These are phyloP conservation scores for Neofusicoccum sp. DNA, from an alignment of 2,329 filamentous ascomycete genomes.

Conservation along the genomic window DNA sequence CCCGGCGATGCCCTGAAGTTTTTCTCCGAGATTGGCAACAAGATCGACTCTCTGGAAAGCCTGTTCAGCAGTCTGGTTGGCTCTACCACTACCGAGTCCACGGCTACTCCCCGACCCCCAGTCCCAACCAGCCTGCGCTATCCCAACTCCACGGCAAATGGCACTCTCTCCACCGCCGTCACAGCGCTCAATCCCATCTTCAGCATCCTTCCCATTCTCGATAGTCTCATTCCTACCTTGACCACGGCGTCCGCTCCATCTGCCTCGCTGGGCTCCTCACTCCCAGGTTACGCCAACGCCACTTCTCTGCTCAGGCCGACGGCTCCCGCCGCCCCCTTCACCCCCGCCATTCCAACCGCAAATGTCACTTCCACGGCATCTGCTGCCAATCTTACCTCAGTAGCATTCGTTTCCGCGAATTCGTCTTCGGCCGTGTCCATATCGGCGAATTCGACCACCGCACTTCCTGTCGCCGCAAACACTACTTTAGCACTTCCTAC, in stretches of 20 bases:
- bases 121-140: neutral
- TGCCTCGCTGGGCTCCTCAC: neutral
- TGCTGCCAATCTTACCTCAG: neutral
- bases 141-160: neutral
- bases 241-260: neutral
- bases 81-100: neutral
- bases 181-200: neutral
- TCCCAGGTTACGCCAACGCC: neutral
- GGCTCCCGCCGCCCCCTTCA: neutral
- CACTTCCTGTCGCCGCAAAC: neutral
- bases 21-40: slow-evolving; percentile 5
- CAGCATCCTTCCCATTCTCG: slow-evolving; percentile 11
- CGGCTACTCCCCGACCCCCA: neutral
- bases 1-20: slow-evolving; percentile 14
- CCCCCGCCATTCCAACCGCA: neutral
- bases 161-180: neutral
- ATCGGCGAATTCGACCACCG: neutral
- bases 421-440: neutral
- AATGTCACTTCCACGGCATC: neutral
- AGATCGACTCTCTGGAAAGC: slow-evolving; percentile 8
- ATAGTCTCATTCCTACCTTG: neutral
- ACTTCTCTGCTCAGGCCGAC: neutral
- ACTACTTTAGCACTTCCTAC: neutral
- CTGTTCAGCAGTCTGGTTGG: slow-evolving; percentile 4
- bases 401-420: neutral